A percentile compares a stretch with the other conserved stretches of the same genome.
Evolutionary conservation across 495 filamentous ascomycete species (phyloP).

Genomic region (Hypoxylon rickii): DNA sequence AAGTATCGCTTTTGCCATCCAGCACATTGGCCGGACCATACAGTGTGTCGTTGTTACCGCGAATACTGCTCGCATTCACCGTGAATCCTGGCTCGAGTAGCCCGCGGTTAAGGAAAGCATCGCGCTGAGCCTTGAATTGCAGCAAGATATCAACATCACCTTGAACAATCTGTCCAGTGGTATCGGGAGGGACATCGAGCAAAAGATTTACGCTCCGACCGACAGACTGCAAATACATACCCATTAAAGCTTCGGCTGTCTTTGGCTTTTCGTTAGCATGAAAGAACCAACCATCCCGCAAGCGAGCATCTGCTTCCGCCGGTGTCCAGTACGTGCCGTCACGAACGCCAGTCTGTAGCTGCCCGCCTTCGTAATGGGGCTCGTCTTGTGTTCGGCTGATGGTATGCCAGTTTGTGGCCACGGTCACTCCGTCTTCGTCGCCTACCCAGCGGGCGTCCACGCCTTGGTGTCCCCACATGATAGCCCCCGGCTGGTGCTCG

Average conservation of each 20-base stretch:
- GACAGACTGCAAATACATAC: slow-evolving; percentile 36
- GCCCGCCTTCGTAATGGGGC: slow-evolving; percentile 22
- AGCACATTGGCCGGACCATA: slow-evolving; percentile 34
- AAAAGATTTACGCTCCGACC: slow-evolving; percentile 35
- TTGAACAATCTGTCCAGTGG: slow-evolving; percentile 27
- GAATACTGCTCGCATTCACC: slow-evolving; percentile 31
- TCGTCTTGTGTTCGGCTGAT: slow-evolving; percentile 36
- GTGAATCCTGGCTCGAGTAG: slow-evolving; percentile 12
- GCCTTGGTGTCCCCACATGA: slow-evolving; percentile 40
- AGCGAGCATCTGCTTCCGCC: slow-evolving; percentile 33
- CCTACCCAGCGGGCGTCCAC: slow-evolving; percentile 38
- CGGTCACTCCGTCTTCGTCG: slow-evolving; percentile 35
- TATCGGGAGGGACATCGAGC: slow-evolving; percentile 38
- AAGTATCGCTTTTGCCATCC: slow-evolving; percentile 22
- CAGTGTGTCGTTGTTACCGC: slow-evolving; percentile 15
- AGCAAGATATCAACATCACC: slow-evolving; percentile 24
- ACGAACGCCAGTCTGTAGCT: slow-evolving; percentile 31
- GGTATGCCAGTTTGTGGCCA: slow-evolving; percentile 36
- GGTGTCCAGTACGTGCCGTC: slow-evolving; percentile 36
- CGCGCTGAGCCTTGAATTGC: slow-evolving; percentile 29
- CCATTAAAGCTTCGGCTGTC: slow-evolving; percentile 28
- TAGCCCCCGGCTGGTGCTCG: slow-evolving; percentile 30
- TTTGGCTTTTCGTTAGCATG: slow-evolving; percentile 34
- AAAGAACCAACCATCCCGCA: slow-evolving; percentile 38
- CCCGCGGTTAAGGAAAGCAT: slow-evolving; percentile 26